phyloP scores from a whole-genome alignment of 306 rosid species.

The Rubus parviflorus region DNA sequence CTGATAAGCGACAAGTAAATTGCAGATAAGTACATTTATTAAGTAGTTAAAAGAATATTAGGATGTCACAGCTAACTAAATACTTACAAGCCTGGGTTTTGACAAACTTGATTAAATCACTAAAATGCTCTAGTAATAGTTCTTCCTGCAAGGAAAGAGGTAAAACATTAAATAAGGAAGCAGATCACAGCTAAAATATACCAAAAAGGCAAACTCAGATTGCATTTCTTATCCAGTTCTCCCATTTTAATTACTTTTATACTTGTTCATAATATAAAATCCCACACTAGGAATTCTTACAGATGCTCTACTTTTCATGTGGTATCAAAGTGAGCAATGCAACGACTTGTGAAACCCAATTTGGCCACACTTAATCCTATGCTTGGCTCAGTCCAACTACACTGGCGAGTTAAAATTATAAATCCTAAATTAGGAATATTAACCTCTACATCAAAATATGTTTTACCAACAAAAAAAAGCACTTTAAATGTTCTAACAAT shows the following conservation, averaged over 20 bases:
- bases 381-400: neutral
- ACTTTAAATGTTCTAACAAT: neutral
- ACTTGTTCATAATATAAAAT: neutral
- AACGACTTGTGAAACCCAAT: neutral
- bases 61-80: conserved; percentile 11
- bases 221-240: neutral
- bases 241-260: neutral
- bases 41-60: conserved; percentile 7
- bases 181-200: neutral
- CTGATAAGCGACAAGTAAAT: conserved; percentile 45
- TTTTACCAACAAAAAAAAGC: no score
- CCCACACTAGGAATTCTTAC: neutral
- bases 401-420: neutral
- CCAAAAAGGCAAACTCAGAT: neutral
- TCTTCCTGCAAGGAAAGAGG: conserved; percentile 73
- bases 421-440: neutral
- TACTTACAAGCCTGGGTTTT: conserved; percentile 91
- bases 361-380: neutral
- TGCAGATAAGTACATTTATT: conserved; percentile 17
- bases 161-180: conserved; percentile 25
- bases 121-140: conserved; percentile 82
- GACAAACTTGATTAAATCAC: conserved; percentile 78
- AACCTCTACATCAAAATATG: neutral
- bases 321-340: neutral
- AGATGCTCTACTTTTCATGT: neutral